Evolutionary conservation across 306 rosid genomes (phyloP), one percentile per base, ranked within the genome.

Genomic region (Pterocarpus santalinus): DNA sequence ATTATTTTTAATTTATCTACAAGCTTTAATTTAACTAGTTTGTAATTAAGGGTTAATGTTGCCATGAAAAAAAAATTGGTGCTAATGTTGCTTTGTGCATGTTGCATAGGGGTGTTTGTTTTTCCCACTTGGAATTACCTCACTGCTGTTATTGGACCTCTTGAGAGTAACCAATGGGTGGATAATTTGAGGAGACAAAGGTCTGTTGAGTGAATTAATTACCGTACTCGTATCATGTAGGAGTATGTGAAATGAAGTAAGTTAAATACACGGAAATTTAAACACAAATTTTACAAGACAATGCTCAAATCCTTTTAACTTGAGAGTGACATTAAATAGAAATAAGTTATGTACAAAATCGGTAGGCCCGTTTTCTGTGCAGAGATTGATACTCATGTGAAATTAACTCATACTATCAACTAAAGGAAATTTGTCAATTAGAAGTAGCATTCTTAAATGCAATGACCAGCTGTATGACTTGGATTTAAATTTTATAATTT

Each of bases 31-130:
- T 30, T 44, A 44, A 69, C 15, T 61, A 33, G n/a, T 12, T 38
- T 8, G 9, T 11, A 57, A 12, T 11, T 56, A 72, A 34, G 10
- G 5, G 33, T 71, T 52, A 33, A 47, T 47, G 52, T 47, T 62
- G 52, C 30, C 52, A 16, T 12, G 16, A 4, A 4, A 64, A 44
- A 32, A 6, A 33, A 32, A 1, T 7, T 76, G 65, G 8, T 64
- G 49, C 43, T 13, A 65, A 33, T 67, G 41, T 78, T 55, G 65
- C 43, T 52, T 77, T 53, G 8, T 63, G 81, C 65, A 64, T 76
- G 49, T 47, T 47, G 22, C 74, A 30, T 46, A 11, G 41, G 38
- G 58, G 58, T 69, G 13, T 69, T 47, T 47, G 38, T 61, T 61
- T 60, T 75, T 5, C 57, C 41, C 15, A 28, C 4, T 41, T 41